Evolutionary conservation across 2,329 filamentous ascomycete species (phyloP).

Genomic region (Fusarium mexicanum): DNA sequence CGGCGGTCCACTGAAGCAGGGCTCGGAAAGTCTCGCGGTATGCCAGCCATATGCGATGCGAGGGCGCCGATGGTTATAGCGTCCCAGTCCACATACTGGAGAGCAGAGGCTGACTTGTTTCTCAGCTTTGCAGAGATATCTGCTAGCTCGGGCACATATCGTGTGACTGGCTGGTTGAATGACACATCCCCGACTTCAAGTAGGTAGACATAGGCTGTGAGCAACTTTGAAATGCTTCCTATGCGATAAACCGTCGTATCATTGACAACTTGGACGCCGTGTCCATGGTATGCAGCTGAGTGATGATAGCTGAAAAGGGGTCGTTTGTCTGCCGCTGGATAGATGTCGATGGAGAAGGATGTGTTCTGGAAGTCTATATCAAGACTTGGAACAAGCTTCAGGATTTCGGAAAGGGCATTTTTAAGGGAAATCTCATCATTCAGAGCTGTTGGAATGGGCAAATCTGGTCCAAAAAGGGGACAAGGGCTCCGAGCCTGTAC

Average conservation of each 20-base stretch:
- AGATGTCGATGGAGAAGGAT: background rate
- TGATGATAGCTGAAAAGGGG: background rate
- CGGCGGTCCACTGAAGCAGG: background rate
- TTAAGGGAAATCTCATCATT: rapidly evolving
- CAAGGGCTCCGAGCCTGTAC: background rate
- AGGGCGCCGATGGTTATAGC: background rate
- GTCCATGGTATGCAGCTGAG: background rate
- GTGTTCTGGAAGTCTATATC: background rate
- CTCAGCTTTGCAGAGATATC: background rate
- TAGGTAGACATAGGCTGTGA: background rate
- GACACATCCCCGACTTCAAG: background rate
- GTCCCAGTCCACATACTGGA: background rate
- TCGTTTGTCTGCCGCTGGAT: background rate
- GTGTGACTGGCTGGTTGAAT: background rate
- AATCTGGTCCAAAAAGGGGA: background rate
- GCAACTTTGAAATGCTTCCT: constrained; percentile 5
- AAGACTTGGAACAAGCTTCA: background rate
- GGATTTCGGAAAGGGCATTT: background rate
- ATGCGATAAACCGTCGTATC: background rate
- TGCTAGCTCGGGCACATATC: background rate
- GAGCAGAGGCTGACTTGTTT: background rate
- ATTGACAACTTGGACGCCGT: background rate
- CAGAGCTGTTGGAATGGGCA: background rate
- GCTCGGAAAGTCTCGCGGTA: background rate
- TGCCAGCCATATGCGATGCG: background rate